Percentiles rank a stretch among this genome's conserved stretches.
phyloP scores from a whole-genome alignment of 1,284 basidiomycete species.

The Cystobasidiaceae sp. region DNA sequence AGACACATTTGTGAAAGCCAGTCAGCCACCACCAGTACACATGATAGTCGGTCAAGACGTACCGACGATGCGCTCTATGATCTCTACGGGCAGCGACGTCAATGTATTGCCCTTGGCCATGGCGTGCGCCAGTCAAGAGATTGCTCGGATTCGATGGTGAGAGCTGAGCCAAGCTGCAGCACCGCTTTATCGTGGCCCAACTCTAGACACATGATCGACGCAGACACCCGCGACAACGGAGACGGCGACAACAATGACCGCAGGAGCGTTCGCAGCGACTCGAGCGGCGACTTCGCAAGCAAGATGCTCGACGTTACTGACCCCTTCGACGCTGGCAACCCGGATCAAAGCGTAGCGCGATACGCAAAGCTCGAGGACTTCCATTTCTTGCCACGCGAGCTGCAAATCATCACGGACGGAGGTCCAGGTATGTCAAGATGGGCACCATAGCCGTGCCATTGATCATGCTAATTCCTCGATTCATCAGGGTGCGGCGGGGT shows the following conservation, averaged over 20 bases:
- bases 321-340: conserved; percentile 13
- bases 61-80: conserved; percentile 29
- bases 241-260: background rate
- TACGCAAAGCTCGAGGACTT: conserved; percentile 25
- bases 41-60: background rate
- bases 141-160: too few species aligned
- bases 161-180: too few species aligned
- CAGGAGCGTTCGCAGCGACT: background rate
- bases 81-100: conserved; percentile 22
- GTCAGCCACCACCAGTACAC: too few species aligned
- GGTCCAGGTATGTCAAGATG: conserved; percentile 27
- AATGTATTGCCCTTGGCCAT: background rate
- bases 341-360: background rate
- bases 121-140: background rate
- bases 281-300: conserved; percentile 1
- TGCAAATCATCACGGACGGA: conserved; percentile 16
- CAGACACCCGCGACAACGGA: background rate
- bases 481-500: conserved; percentile 28
- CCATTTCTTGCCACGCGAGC: conserved; percentile 12
- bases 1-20: background rate
- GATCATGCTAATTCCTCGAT: background rate
- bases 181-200: background rate
- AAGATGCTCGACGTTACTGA: conserved; percentile 14
- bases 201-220: too few species aligned
- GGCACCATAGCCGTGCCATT: background rate